Conservation (phyloP, 148 eudicot genomes). For the Rhododendron griersonianum region DNA sequence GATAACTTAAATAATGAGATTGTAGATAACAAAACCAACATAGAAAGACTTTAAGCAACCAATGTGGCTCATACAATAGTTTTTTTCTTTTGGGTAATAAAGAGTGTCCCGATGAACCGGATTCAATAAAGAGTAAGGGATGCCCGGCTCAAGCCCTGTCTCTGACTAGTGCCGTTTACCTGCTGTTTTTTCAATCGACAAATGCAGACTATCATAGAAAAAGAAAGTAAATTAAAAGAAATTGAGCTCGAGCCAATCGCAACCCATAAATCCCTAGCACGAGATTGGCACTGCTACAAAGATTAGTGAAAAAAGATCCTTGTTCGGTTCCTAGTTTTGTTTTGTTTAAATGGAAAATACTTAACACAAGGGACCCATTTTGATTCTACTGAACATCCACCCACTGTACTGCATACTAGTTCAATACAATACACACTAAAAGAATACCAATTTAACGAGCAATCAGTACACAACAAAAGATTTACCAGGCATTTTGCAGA, state of each 20-base stretch:
- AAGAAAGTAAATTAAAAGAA: background rate
- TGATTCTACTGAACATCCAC: background rate
- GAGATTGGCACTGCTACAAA: background rate
- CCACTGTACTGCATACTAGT: background rate
- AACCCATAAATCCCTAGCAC: background rate
- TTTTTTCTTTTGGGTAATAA: background rate
- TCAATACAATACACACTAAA: background rate
- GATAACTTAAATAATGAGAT: background rate
- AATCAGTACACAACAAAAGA: background rate
- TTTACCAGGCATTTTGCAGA: slow-evolving; percentile 97
- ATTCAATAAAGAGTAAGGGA: background rate
- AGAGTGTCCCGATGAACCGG: background rate
- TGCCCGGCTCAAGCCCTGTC: too few relatives aligned
- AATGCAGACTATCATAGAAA: background rate
- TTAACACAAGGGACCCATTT: background rate
- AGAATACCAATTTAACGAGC: background rate
- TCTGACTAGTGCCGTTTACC: background rate
- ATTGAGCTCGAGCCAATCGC: background rate
- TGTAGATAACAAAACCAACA: background rate
- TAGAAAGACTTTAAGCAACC: background rate
- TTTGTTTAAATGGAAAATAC: background rate
- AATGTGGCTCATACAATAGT: background rate
- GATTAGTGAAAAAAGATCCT: background rate
- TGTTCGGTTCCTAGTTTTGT: too few relatives aligned
- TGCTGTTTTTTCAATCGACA: background rate